Evolutionary conservation across 129 eudicot genomes (phyloP).

Genomic region (Centaurea solstitialis): DNA sequence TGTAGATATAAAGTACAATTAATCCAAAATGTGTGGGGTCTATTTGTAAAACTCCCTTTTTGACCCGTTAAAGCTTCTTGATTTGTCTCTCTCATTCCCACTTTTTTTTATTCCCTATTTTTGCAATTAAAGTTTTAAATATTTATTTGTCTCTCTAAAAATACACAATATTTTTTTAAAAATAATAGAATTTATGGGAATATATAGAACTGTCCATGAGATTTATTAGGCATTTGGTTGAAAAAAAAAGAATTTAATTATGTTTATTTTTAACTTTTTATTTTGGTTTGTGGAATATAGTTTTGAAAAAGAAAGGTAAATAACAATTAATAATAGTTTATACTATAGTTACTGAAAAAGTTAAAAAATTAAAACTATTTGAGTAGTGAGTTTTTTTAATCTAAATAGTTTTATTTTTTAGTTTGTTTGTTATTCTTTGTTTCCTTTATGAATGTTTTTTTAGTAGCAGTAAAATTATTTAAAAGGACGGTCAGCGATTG

Average conservation of each 20-base stretch:
- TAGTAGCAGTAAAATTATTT: not conserved
- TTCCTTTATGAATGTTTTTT: not conserved
- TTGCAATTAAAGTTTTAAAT: not conserved
- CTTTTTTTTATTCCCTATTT: constrained; percentile 21
- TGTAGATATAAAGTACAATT: constrained; percentile 31
- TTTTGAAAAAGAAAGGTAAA: not conserved
- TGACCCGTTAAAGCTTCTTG: constrained; percentile 34
- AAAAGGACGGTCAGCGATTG: not conserved
- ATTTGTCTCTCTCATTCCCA: constrained; percentile 31
- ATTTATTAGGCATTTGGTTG: not conserved
- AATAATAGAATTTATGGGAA: not conserved
- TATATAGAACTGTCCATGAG: not conserved
- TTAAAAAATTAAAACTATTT: too few relatives aligned
- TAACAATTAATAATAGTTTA: too few relatives aligned
- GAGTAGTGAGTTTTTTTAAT: not conserved
- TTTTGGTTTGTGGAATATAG: not conserved
- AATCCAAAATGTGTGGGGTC: constrained; percentile 36
- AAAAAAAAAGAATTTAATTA: too few relatives aligned
- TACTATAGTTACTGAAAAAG: not conserved
- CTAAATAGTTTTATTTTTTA: too few relatives aligned
- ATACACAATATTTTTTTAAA: not conserved
- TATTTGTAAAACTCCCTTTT: constrained; percentile 25
- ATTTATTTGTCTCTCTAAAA: not conserved
- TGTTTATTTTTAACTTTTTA: too few relatives aligned
- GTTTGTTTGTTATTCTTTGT: not conserved